Conservation (phyloP, 106 monocot species). For the Dendrobium chrysotoxum region DNA sequence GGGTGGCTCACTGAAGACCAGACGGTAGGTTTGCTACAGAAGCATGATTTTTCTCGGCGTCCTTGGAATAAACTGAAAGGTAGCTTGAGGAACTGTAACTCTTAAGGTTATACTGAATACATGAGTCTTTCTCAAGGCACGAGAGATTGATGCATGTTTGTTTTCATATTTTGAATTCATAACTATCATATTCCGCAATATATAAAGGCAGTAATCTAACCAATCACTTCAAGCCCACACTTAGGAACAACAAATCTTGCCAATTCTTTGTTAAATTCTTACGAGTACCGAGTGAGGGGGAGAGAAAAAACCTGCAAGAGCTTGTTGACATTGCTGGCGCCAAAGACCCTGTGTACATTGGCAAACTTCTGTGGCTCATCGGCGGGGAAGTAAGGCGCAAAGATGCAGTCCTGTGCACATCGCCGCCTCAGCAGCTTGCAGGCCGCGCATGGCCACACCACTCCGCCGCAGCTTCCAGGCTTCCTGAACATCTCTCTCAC, state of each 20-base stretch:
- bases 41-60: too few species aligned
- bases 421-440: constrained; percentile 35
- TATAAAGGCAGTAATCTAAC: too few species aligned
- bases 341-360: constrained; percentile 75
- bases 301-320: constrained; percentile 46
- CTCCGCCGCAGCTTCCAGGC: background rate
- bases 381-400: constrained; percentile 33
- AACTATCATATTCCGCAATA: background rate
- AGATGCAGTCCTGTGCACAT: constrained; percentile 27
- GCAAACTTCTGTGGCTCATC: constrained; percentile 57
- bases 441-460: constrained; percentile 24
- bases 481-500: background rate
- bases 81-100: too few species aligned
- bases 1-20: too few species aligned
- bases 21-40: too few species aligned
- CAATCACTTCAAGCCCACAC: too few species aligned
- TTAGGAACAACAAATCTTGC: too few species aligned
- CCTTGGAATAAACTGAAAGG: too few species aligned
- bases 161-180: background rate
- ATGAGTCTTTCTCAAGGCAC: too few species aligned
- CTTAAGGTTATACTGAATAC: too few species aligned
- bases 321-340: constrained; percentile 79
- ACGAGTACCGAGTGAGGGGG: background rate
- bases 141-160: background rate
- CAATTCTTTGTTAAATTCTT: background rate